Conservation (phyloP, 805 yeast genomes). For the Myxozyma sirexii region DNA sequence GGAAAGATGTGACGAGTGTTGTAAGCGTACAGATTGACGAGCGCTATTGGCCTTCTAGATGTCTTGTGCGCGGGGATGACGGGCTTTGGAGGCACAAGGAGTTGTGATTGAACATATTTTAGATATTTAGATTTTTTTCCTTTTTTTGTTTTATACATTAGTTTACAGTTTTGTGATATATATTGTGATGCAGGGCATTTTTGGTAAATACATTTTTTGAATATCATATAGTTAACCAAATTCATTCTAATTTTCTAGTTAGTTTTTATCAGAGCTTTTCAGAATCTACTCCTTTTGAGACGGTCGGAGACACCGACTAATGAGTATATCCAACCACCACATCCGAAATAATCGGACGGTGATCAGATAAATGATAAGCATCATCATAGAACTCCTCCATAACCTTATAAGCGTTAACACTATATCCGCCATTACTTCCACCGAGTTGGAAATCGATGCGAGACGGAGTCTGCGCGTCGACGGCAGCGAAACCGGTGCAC, state of each 20-base stretch:
- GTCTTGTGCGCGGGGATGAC: constrained; percentile 10
- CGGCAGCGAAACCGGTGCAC: constrained; percentile 14
- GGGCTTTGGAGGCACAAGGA: constrained; percentile 26
- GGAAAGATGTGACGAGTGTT: constrained; percentile 32
- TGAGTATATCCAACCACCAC: constrained; percentile 7
- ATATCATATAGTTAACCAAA: no score
- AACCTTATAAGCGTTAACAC: background rate
- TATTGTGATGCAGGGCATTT: no score
- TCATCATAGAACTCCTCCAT: constrained; percentile 13
- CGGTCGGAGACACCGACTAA: no score
- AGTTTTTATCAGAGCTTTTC: no score
- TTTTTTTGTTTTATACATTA: no score
- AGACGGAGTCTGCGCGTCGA: no score
- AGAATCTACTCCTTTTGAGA: no score
- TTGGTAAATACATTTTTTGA: no score
- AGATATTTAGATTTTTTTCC: background rate
- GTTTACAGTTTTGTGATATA: no score
- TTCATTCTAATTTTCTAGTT: no score
- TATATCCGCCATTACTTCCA: constrained; percentile 5
- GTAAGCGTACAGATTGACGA: constrained; percentile 31
- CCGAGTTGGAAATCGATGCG: constrained; percentile 20
- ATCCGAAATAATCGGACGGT: constrained; percentile 18
- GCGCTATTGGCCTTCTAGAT: constrained; percentile 32
- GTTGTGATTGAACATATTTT: background rate
- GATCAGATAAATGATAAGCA: constrained; percentile 12